phyloP scores from a whole-genome alignment of 2,329 filamentous ascomycete species.

The Calonectria pteridis region DNA sequence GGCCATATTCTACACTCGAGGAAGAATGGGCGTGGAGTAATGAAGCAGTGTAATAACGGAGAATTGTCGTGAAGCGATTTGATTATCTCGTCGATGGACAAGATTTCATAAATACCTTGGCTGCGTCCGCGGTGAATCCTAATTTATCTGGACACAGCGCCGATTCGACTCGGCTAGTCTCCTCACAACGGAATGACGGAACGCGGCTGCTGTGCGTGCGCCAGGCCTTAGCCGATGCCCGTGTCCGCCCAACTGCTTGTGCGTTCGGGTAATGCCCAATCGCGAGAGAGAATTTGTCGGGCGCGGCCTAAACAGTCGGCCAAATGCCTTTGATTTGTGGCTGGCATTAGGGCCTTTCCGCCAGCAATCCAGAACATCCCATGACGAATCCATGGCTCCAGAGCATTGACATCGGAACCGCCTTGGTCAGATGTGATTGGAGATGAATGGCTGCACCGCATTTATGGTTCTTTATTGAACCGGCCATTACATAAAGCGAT shows the following conservation, averaged over 20 bases:
- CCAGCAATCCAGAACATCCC: neutral
- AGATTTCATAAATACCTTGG: neutral
- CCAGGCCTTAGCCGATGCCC: slow-evolving; percentile 3
- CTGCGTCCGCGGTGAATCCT: neutral
- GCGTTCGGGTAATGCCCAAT: slow-evolving; percentile 8
- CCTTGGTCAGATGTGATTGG: neutral
- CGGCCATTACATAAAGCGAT: no score
- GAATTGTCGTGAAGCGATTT: neutral
- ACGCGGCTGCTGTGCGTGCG: neutral
- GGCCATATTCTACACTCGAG: neutral
- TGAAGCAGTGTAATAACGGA: neutral
- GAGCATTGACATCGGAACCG: neutral
- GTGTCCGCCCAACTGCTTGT: neutral
- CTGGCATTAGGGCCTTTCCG: neutral
- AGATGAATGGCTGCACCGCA: neutral
- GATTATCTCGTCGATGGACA: neutral
- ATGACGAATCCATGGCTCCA: neutral
- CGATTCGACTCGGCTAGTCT: neutral
- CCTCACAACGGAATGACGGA: neutral
- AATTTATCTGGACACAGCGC: neutral
- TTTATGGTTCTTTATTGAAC: neutral
- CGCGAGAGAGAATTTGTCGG: neutral
- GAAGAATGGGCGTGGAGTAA: neutral
- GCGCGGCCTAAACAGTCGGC: neutral
- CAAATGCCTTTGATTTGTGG: neutral